Evolutionary conservation across 192 early-diverging fungal species (phyloP).

Genomic region (Allomyces arbusculus): DNA sequence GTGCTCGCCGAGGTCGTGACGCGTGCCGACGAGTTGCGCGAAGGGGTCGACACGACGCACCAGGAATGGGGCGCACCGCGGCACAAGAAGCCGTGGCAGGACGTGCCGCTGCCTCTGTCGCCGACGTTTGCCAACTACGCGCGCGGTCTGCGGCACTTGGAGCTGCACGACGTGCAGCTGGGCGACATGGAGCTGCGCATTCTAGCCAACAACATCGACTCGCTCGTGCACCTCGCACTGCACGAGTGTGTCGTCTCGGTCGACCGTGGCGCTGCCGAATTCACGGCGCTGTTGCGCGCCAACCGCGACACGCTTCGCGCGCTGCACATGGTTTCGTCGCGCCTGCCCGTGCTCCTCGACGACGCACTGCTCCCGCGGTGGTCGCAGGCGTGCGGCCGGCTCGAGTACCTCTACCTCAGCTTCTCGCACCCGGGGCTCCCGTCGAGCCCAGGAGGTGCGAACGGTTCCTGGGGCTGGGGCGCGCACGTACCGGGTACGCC

Average conservation of each 20-base stretch:
- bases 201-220: neutral
- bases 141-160: neutral
- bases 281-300: neutral
- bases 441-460: too few relatives aligned
- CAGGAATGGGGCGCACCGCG: too few relatives aligned
- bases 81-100: neutral
- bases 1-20: neutral
- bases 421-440: neutral
- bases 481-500: neutral
- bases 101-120: neutral
- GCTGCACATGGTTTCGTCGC: neutral
- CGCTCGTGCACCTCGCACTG: neutral
- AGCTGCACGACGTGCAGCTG: neutral
- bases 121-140: neutral
- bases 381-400: neutral
- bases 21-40: neutral
- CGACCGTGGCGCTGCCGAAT: neutral
- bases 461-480: too few relatives aligned
- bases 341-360: neutral
- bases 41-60: too few relatives aligned
- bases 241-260: neutral
- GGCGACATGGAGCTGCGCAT: neutral
- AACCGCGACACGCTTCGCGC: neutral
- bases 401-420: neutral
- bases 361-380: neutral